Evolutionary conservation across 2,329 filamentous ascomycete genomes (phyloP), one percentile per base, ranked within the genome.

Genomic region (Alternaria sp.): DNA sequence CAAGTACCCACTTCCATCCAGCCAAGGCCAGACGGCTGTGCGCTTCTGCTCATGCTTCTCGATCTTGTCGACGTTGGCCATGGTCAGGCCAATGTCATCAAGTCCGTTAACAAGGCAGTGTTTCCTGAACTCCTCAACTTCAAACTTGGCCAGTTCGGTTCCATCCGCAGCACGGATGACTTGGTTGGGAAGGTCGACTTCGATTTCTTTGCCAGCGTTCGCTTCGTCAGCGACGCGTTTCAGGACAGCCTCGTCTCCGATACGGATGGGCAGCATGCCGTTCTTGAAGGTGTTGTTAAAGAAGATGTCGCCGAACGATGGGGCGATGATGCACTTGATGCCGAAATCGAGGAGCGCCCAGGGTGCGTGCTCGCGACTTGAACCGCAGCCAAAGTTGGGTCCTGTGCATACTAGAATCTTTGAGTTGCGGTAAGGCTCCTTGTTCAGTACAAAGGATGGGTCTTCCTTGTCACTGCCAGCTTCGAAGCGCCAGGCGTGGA

Each of bases 211-310:
- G 58, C 93, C 93, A 4, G 91, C 91, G 38, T 85, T 85, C 34
- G 94, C 94, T 79, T 96, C 92, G 26, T 84, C 87, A 38, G 91
- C 89, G 65, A 98, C 89, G 63, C 84, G 85, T 43, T 91, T 85
- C 4, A 97, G 82, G 32, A 87, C 84, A 1, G 81, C 83, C 66
- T 88, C 81, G 78, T 94, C 88, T 32, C 85, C 82, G 75, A 98
- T 91, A 60, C 85, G 81, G 62, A 98, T 88, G 48, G 94, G 94
- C 65, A 98, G 84, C 95, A 98, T 98, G 83, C 94, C 94, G 83
- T 99, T 99, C 87, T 99, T 98, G 87, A 97, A 98, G n/a, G 91
- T 95, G 85, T 99, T 99, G 88, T 97, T 97, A 88, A 94, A 96
- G 88, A 97, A 97, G 80, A 99, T 99, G 75, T 96, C 93, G 59